A percentile compares a stretch with the other conserved stretches of the same genome.
phyloP scores from a whole-genome alignment of 1,284 basidiomycete genomes.

The Pterulicium gracile region DNA sequence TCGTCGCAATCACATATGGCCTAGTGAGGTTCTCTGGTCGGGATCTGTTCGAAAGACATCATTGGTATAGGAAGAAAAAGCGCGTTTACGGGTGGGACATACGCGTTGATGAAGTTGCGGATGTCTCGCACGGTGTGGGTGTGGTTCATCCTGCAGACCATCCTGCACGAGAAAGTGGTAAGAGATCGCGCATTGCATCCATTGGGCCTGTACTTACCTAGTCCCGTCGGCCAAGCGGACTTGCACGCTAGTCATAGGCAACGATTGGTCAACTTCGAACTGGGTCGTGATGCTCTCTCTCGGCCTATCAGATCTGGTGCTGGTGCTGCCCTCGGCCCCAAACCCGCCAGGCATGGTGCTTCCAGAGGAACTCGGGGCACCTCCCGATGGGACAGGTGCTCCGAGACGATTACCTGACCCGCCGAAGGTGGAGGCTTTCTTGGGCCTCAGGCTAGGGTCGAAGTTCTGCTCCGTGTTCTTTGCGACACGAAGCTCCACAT shows the following conservation, averaged over 20 bases:
- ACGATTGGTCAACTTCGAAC: slow-evolving; percentile 75
- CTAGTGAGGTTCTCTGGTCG: slow-evolving; percentile 50
- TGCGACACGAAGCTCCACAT: slow-evolving; percentile 77
- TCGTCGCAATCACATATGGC: slow-evolving; percentile 30
- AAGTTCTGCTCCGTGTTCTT: slow-evolving; percentile 74
- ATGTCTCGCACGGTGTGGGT: slow-evolving; percentile 86
- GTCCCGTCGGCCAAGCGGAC: slow-evolving; percentile 86
- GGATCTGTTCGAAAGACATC: slow-evolving; percentile 37
- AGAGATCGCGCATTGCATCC: neutral
- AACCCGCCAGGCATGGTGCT: slow-evolving; percentile 49
- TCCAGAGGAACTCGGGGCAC: slow-evolving; percentile 7
- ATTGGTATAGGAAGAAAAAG: slow-evolving; percentile 4
- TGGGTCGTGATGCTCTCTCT: slow-evolving; percentile 35
- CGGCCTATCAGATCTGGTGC: slow-evolving; percentile 17
- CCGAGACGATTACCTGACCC: slow-evolving; percentile 84
- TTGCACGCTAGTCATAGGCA: slow-evolving; percentile 88
- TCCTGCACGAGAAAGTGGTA: slow-evolving; percentile 32
- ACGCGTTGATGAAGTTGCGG: slow-evolving; percentile 85
- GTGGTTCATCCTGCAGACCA: slow-evolving; percentile 85
- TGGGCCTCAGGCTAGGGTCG: slow-evolving; percentile 35
- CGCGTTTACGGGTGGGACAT: slow-evolving; percentile 24
- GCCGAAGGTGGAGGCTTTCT: slow-evolving; percentile 41
- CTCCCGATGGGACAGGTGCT: slow-evolving; percentile 36
- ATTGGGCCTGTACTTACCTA: slow-evolving; percentile 31
- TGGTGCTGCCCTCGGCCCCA: slow-evolving; percentile 20